These are phyloP conservation scores for Malassezia caprae DNA, from an alignment of 1,284 basidiomycete species.

Conservation along the genomic window DNA sequence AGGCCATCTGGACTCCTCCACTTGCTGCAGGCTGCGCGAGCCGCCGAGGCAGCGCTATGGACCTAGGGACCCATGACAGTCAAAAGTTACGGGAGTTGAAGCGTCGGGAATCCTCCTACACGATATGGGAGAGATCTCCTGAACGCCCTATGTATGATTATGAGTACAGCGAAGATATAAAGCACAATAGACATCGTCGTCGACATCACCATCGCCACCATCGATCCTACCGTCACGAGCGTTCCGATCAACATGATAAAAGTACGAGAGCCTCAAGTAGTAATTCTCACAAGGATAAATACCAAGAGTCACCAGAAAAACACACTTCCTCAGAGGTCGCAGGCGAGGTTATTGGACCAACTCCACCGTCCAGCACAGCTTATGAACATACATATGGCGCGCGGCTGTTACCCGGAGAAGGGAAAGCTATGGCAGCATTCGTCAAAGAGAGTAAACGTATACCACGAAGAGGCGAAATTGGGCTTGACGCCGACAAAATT, in stretches of 20 bases:
- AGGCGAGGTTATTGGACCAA: background rate
- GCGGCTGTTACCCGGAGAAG: slow-evolving; percentile 82
- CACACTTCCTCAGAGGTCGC: background rate
- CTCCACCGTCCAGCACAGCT: background rate
- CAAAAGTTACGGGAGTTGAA: background rate
- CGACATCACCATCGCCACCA: slow-evolving; percentile 2
- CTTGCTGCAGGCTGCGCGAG: background rate
- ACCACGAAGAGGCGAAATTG: slow-evolving; percentile 95
- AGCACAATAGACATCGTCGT: background rate
- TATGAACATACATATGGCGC: slow-evolving; percentile 56
- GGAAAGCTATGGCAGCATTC: slow-evolving; percentile 91
- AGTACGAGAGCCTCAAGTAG: background rate
- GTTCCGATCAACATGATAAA: background rate
- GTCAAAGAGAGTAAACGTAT: slow-evolving; percentile 81
- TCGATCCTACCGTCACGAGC: background rate
- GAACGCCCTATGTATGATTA: background rate
- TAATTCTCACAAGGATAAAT: background rate
- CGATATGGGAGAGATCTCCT: slow-evolving; percentile 5
- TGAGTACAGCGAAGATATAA: background rate
- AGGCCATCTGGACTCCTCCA: background rate
- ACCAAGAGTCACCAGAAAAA: no score
- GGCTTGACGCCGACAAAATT: slow-evolving; percentile 74
- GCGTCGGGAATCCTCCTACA: background rate
- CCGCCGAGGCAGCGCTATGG: background rate
- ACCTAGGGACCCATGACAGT: background rate